A percentile compares a stretch with the other conserved stretches of the same genome.
phyloP scores from a whole-genome alignment of 495 filamentous ascomycete genomes.

The Hypoxylon fuscum region DNA sequence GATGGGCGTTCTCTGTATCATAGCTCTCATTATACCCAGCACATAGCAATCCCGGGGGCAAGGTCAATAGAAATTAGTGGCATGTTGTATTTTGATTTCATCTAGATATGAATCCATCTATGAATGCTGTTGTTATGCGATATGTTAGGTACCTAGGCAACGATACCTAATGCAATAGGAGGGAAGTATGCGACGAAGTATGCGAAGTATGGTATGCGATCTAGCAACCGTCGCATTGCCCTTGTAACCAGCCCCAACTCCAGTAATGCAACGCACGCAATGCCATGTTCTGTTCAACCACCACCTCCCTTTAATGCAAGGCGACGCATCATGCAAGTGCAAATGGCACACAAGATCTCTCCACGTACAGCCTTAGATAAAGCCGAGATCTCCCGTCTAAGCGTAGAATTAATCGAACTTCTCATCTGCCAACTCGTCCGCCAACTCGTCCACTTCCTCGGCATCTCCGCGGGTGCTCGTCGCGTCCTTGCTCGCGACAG shows the following conservation, averaged over 20 bases:
- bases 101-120: not conserved
- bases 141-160: no score
- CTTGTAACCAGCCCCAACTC: constrained; percentile 4
- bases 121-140: no score
- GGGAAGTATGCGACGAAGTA: constrained; percentile 12
- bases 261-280: not conserved
- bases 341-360: not conserved
- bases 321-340: not conserved
- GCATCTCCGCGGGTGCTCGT: not conserved
- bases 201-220: no score
- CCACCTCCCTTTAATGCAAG: not conserved
- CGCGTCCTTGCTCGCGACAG: not conserved
- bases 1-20: not conserved
- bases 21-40: not conserved
- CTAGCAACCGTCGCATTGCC: not conserved
- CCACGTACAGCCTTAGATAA: constrained; percentile 4
- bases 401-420: not conserved
- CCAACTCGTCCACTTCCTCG: not conserved
- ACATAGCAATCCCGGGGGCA: not conserved
- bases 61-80: not conserved
- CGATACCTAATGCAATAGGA: no score
- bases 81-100: constrained; percentile 1
- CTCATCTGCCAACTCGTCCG: no score
- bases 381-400: not conserved
- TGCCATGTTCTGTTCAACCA: not conserved